Base-by-base conservation (phyloP, 2,329 filamentous ascomycete species). In the Cladophialophora carrionii region DNA sequence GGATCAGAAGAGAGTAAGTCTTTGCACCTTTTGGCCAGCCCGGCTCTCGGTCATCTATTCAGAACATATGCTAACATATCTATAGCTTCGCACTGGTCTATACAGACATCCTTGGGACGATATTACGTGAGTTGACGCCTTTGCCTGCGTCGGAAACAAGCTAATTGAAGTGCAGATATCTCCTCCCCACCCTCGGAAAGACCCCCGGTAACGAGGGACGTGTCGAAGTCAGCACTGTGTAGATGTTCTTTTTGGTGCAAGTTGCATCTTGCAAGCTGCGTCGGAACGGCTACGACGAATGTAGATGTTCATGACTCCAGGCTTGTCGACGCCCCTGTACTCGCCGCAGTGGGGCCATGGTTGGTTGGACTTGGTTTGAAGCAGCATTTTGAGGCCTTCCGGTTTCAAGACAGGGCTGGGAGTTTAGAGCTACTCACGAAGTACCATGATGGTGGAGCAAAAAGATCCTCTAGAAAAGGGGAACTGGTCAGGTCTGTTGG, bases 91-190 rank as follows among this genome's bases (percentile, higher is more conserved):
- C 76, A 99, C 95, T 76, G 95, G 95, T 79, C 88, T 99, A 72
- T 99, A 99, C 90, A 90, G 95, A 79, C 92, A 96, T 87, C 95
- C 95, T 78, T 98, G 95, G 95, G 95, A 96, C 79, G 93, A 96
- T 80, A 96, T 96, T 96, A 96, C 83, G 56, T 58, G 46, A 58
- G 56, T 49, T 4, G 12, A 12, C 9, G 26, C 9, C 48, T 51
- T 9, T 12, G 0, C 1, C 22, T 3, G 24, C 48, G 22, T 9
- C 48, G 24, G 48, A 31, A 49, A n/a, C 9, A 22, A 12, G 37
- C 37, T 43, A n/a, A 43, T 5, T n/a, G 37, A n/a, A n/a, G 17
- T 43, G 37, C 37, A 43, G 37, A 6, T 31, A 49, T 22, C 87
- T 96, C 73, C 88, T 96, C 73, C 92, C 92, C 76, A 90, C 86